Base-by-base conservation (phyloP, 1,284 basidiomycete genomes). In the Papiliotrema laurentii region DNA sequence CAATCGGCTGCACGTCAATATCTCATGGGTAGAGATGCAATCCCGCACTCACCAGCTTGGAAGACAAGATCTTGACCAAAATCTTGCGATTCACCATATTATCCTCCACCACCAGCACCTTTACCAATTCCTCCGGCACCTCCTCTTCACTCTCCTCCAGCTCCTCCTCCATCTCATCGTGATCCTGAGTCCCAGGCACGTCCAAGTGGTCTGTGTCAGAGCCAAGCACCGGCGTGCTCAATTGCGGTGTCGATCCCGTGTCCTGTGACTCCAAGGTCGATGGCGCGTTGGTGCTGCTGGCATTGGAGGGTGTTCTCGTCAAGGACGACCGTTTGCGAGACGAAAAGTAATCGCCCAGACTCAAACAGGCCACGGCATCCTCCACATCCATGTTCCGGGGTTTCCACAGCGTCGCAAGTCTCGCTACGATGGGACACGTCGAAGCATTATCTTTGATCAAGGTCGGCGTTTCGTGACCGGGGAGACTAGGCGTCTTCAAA, bases 81-180 rank as follows among this genome's bases (percentile, higher is more conserved):
- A 73, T 70, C 52, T 67, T 70, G 21, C 71, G 58, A 53, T 72
- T 73, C 45, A 73, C 63, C 28, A 59, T 47, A 40, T 73, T 73
- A 51, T 73, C 71, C 52, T 73, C 71, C 16, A 73, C 71, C 6
- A 73, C 68, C 25, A 72, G 45, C 2, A 72, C 64, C 30, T 60
- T 65, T 38, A 60, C 43, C 18, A 25, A 30, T 27, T 52, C 45
- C 14, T 61, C 51, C 5, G 41, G 30, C 33, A 37, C 50, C 30
- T 30, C 33, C n/a, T 35, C 34, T 14, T 40, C 39, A 14, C 39
- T 36, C 18, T 30, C 22, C 24, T 13, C 38, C 6, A 25, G 37
- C 13, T 38, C 34, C 2, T 18, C 35, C n/a, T 45, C n/a, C 33
- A 28, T 19, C 39, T 25, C 36, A n/a, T 40, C 33, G 5, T 39